A percentile compares a stretch with the other conserved stretches of the same genome.
Evolutionary conservation across 768 basidiomycete species (phyloP).

Genomic region (Kwoniella botswanensis): DNA sequence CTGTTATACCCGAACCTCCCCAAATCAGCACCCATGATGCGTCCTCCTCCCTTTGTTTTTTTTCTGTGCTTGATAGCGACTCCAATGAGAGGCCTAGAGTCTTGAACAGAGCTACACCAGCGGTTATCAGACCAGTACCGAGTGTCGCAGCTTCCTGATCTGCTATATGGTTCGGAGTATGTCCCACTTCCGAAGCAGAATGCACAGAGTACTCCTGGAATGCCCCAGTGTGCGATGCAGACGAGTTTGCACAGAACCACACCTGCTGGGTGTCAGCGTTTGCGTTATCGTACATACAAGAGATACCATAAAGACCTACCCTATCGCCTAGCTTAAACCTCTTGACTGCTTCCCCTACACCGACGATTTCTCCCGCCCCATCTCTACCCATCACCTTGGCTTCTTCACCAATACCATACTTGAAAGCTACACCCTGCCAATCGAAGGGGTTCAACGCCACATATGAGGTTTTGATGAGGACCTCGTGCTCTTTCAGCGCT

Average conservation of each 20-base stretch:
- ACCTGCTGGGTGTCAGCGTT: slow-evolving; percentile 20
- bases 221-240: slow-evolving; percentile 30
- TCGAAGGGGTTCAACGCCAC: slow-evolving; percentile 45
- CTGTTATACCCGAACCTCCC: slow-evolving; percentile 44
- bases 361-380: slow-evolving; percentile 36
- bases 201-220: slow-evolving; percentile 50
- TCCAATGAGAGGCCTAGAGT: slow-evolving; percentile 29
- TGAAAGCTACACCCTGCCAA: slow-evolving; percentile 42
- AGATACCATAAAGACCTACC: slow-evolving; percentile 23
- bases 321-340: slow-evolving; percentile 38
- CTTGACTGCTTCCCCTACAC: slow-evolving; percentile 27
- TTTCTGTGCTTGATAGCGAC: background rate
- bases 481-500: slow-evolving; percentile 24
- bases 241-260: slow-evolving; percentile 50
- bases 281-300: no score
- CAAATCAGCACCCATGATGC: slow-evolving; percentile 39
- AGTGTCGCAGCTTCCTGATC: slow-evolving; percentile 41
- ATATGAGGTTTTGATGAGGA: slow-evolving; percentile 34
- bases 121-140: slow-evolving; percentile 45
- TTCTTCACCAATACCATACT: slow-evolving; percentile 29
- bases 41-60: background rate
- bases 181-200: slow-evolving; percentile 35
- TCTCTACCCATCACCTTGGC: slow-evolving; percentile 45
- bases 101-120: slow-evolving; percentile 39
- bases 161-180: slow-evolving; percentile 31